Evolutionary conservation across 1,139 yeast genomes (phyloP), one percentile per base, ranked within the genome.

Genomic region (Candida frijolesensis): DNA sequence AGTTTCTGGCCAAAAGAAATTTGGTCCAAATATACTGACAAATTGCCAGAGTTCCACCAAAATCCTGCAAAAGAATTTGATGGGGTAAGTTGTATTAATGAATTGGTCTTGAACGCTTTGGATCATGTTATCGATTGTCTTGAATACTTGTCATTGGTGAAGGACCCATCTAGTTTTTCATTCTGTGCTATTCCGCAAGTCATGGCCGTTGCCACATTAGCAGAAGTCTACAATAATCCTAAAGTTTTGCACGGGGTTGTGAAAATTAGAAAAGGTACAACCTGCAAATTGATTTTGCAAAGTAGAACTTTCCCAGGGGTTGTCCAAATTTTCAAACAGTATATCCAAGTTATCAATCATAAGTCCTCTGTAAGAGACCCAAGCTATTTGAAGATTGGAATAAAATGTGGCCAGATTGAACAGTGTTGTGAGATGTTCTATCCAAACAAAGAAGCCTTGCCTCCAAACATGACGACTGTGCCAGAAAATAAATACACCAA

Each of bases 171-270:
- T 0, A 74, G 87, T 47, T 94, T 90, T 76, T 87, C 85, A 58
- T 94, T 94, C 74, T 92, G 98, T 72, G 92, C 97, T 15, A 94
- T 94, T 64, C 99, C 99, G 16, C 99, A 94, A 71, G 97, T 92
- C 32, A 94, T 94, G 99, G 97, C 98, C 40, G 87, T 94, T 65
- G 97, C 98, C 8, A 90, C 98, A 0, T 76, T 94, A 60, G 92
- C 94, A 25, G 77, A 86, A 51, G 88, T 94, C 40, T 92, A 88
- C 76, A 86, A 89, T 66, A 95, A 95, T 71, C 85, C 86, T 9
- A 67, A 75, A 4, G 88, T 94, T 3, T 81, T 94, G 62, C 80
- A 84, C 47, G 67, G 70, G 39, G 85, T 89, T 61, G 87, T 94
- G 56, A 95, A 95, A 75, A 87, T 95, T 65, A 83, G 98, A 71